Evolutionary conservation across 352 stramenopile species (phyloP).

Genomic region (Phytophthora sp.): DNA sequence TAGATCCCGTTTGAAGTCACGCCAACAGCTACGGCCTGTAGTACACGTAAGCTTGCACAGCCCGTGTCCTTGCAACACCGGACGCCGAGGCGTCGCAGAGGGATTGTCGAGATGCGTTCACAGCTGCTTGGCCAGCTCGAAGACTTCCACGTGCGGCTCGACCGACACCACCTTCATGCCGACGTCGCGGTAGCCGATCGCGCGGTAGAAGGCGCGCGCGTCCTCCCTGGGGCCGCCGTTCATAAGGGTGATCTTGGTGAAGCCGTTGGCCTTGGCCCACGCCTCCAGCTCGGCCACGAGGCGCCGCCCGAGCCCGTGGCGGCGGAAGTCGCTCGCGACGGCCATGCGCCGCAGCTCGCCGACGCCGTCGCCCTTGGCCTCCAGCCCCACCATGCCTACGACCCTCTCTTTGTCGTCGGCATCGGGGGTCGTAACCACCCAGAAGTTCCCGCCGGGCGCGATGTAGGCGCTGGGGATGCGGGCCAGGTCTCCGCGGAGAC

Average conservation of each 20-base stretch:
- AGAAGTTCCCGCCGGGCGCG: slow-evolving; percentile 47
- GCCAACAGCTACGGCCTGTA: no score
- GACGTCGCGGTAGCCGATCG: slow-evolving; percentile 36
- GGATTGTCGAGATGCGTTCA: slow-evolving; percentile 1
- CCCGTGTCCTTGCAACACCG: slow-evolving; percentile 9
- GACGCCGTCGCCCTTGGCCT: slow-evolving; percentile 32
- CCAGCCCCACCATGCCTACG: slow-evolving; percentile 49
- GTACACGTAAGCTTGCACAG: neutral
- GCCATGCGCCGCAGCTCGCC: slow-evolving; percentile 59
- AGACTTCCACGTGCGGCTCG: slow-evolving; percentile 36
- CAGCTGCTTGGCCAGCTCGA: slow-evolving; percentile 45
- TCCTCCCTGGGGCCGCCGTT: slow-evolving; percentile 45
- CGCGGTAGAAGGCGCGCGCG: slow-evolving; percentile 42
- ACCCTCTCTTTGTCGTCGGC: slow-evolving; percentile 14
- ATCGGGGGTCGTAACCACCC: slow-evolving; percentile 33
- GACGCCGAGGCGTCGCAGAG: neutral
- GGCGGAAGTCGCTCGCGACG: slow-evolving; percentile 38
- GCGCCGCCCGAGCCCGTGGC: slow-evolving; percentile 41
- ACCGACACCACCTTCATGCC: slow-evolving; percentile 35
- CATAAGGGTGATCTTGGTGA: slow-evolving; percentile 34
- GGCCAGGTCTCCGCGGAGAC: slow-evolving; percentile 32
- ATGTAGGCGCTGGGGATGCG: slow-evolving; percentile 39
- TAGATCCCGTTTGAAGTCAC: neutral
- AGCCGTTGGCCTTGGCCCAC: slow-evolving; percentile 42
- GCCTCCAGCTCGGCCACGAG: slow-evolving; percentile 47